Conservation (phyloP, 2,329 filamentous ascomycete genomes). For the Sporothrix inflata region DNA sequence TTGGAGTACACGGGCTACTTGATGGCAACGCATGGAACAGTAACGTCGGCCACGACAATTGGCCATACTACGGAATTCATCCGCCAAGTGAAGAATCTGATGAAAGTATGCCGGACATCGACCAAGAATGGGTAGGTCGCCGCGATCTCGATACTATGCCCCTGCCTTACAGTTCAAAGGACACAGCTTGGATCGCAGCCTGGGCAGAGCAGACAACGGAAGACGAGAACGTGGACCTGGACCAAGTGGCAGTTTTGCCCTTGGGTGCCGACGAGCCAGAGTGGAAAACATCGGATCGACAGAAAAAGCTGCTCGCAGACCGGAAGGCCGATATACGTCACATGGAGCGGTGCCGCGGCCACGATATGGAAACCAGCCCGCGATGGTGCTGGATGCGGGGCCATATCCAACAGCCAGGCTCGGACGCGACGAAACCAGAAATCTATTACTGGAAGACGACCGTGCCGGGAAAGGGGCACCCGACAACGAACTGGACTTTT, state of each 20-base stretch:
- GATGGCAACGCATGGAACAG: no score
- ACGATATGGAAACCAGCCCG: not conserved
- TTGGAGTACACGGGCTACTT: no score
- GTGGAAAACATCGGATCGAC: not conserved
- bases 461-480: not conserved
- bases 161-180: not conserved
- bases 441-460: slow-evolving; percentile 5
- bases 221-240: not conserved
- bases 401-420: not conserved
- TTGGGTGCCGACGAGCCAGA: not conserved
- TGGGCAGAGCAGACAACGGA: not conserved
- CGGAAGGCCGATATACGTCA: not conserved
- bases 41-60: no score
- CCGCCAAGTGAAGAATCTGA: no score
- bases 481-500: slow-evolving; percentile 11
- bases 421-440: not conserved
- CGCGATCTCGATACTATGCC: not conserved
- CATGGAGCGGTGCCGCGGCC: not conserved
- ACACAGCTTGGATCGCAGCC: not conserved
- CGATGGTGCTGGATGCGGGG: not conserved
- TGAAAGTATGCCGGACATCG: not conserved
- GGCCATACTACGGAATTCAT: no score
- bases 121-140: not conserved
- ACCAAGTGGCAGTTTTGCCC: not conserved
- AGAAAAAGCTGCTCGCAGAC: not conserved